phyloP scores from a whole-genome alignment of 2,329 filamentous ascomycete genomes.

The Fusarium nodosum region DNA sequence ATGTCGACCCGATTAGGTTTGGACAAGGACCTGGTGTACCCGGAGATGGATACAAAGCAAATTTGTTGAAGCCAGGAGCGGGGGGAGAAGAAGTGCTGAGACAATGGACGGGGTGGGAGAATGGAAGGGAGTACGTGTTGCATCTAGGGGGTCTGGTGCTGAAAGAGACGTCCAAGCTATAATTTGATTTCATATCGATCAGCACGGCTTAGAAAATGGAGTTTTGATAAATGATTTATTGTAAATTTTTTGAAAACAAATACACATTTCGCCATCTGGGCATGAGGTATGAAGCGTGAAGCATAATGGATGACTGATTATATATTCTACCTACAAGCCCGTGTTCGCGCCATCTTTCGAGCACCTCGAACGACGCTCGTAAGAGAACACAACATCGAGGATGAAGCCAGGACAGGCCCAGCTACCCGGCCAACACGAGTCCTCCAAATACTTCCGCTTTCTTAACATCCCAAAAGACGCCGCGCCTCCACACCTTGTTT shows the following conservation, averaged over 20 bases:
- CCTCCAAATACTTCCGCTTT: slow-evolving; percentile 36
- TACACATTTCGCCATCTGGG: background rate
- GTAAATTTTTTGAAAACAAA: background rate
- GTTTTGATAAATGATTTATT: background rate
- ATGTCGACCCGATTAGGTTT: slow-evolving; percentile 55
- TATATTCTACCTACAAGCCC: slow-evolving; percentile 49
- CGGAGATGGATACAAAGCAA: slow-evolving; percentile 76
- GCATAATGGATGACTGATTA: slow-evolving; percentile 39
- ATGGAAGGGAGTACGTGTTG: slow-evolving; percentile 78
- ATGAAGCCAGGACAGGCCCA: slow-evolving; percentile 31
- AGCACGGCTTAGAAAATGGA: background rate
- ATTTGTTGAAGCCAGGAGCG: slow-evolving; percentile 72
- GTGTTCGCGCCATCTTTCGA: slow-evolving; percentile 31
- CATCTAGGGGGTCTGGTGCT: slow-evolving; percentile 72
- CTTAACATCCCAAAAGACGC: slow-evolving; percentile 21
- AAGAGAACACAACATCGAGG: slow-evolving; percentile 29
- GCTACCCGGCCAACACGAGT: slow-evolving; percentile 19
- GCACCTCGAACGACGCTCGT: slow-evolving; percentile 13
- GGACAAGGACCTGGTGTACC: slow-evolving; percentile 76
- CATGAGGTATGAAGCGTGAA: background rate
- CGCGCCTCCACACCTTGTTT: slow-evolving; percentile 15
- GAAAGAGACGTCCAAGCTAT: slow-evolving; percentile 55
- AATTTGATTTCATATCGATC: background rate
- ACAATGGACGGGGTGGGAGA: slow-evolving; percentile 83
- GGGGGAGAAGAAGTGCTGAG: slow-evolving; percentile 78